Conservation (phyloP, 1,139 yeast genomes). For the Starmera stellimalicola region DNA sequence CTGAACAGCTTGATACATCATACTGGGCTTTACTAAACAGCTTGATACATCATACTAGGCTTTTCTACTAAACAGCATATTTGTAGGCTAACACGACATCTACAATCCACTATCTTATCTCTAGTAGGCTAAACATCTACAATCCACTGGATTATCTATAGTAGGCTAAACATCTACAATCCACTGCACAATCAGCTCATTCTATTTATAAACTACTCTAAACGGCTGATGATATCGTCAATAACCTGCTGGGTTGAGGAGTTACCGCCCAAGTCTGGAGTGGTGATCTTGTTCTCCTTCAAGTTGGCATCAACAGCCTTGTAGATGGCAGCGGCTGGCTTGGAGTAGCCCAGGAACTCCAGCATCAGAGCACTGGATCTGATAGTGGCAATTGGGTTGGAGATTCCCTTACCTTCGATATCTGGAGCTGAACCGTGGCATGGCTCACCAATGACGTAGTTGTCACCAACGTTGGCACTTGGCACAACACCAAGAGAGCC, state of each 20-base stretch:
- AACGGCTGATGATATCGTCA: constrained; percentile 62
- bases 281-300: constrained; percentile 67
- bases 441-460: constrained; percentile 96
- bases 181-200: too few species aligned
- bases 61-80: too few species aligned
- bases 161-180: too few species aligned
- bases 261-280: constrained; percentile 93
- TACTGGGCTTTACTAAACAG: too few species aligned
- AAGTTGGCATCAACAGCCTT: constrained; percentile 92
- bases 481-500: constrained; percentile 98
- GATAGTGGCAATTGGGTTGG: constrained; percentile 96
- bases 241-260: constrained; percentile 81
- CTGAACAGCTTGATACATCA: too few species aligned
- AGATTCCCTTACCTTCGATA: constrained; percentile 88
- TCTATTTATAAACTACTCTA: constrained; percentile 21
- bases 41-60: too few species aligned
- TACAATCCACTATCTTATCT: too few species aligned
- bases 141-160: too few species aligned
- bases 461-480: constrained; percentile 94
- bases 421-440: constrained; percentile 99
- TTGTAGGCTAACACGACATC: too few species aligned
- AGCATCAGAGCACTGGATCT: constrained; percentile 96
- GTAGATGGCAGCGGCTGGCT: constrained; percentile 87
- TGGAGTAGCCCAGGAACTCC: constrained; percentile 87
- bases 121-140: too few species aligned